These are phyloP conservation scores for Gossypium armourianum DNA, from an alignment of 441 rosid genomes.

Conservation along the genomic window DNA sequence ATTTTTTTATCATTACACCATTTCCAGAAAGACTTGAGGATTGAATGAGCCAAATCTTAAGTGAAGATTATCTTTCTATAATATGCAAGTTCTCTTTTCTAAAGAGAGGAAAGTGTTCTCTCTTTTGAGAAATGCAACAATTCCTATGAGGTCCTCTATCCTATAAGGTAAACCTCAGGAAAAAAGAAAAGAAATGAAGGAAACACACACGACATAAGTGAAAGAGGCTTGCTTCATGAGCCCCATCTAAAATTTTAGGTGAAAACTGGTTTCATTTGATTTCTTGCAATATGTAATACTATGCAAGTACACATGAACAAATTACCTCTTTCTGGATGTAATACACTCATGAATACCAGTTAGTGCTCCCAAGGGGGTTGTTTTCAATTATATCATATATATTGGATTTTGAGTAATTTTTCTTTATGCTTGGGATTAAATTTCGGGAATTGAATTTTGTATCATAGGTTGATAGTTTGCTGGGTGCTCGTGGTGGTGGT, in stretches of 20 bases:
- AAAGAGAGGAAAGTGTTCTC: background rate
- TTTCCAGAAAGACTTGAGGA: background rate
- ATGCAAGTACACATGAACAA: background rate
- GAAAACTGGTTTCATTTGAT: background rate
- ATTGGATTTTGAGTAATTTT: background rate
- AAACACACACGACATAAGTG: background rate
- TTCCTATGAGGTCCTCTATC: background rate
- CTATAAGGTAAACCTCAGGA: background rate
- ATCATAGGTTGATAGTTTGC: conserved; percentile 73
- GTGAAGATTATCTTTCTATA: background rate
- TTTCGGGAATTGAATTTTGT: conserved; percentile 10
- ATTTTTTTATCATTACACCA: background rate
- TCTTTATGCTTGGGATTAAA: background rate
- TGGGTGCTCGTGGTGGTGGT: conserved; percentile 94
- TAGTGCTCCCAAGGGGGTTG: background rate
- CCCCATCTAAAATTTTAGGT: background rate
- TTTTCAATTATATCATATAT: background rate
- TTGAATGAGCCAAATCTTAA: background rate
- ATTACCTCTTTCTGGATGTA: background rate
- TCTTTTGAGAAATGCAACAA: background rate
- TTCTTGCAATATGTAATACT: background rate
- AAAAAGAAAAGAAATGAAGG: background rate
- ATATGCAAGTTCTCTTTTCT: background rate
- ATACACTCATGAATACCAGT: background rate
- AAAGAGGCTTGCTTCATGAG: background rate